Base-by-base conservation (phyloP, 768 basidiomycete genomes). In the Amanita rimosa region DNA sequence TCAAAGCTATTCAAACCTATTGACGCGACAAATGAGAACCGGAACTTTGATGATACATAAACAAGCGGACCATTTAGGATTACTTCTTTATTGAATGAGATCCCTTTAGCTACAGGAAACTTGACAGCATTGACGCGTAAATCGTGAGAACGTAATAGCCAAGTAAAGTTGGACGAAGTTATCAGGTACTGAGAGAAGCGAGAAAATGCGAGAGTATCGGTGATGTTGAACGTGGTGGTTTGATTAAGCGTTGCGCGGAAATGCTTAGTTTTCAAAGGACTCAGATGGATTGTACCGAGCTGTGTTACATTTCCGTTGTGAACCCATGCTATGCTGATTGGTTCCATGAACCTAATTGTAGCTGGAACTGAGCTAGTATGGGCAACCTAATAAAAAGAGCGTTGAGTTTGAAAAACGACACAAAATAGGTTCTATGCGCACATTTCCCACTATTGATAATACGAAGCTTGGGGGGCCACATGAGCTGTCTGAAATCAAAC, bases 281-380 rank as follows among this genome's bases (percentile, higher is more conserved):
- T 54, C 22, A 87, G 61, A 7, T 54, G 56, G 65, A 85, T 75
- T 44, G 61, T 65, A 16, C 85, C 85, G n/a, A 87, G 55, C 2
- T 65, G 61, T 9, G 73, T 64, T 44, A 72, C 69, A 7, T 64
- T 68, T 31, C 70, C 68, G 33, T 69, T 63, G 33, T 68, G 64
- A 26, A 80, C 63, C 83, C 83, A 85, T 29, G 69, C 68, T 19
- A 85, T 76, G 8, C 71, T 62, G 33, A 84, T 68, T 1, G 76
- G 72, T 27, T 79, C 64, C 8, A 69, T 70, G 57, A 86, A 87
- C 40, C 67, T 55, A 52, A 86, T 84, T 47, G 67, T 72, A 6
- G 84, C 83, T 10, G 74, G 61, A 58, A 87, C 72, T 31, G 78
- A 72, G 40, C 84, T 81, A 1, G 83, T 77, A 56, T 87, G 83